These are phyloP conservation scores for Fomitopsis serialis DNA, from an alignment of 768 basidiomycete species.

Conservation along the genomic window DNA sequence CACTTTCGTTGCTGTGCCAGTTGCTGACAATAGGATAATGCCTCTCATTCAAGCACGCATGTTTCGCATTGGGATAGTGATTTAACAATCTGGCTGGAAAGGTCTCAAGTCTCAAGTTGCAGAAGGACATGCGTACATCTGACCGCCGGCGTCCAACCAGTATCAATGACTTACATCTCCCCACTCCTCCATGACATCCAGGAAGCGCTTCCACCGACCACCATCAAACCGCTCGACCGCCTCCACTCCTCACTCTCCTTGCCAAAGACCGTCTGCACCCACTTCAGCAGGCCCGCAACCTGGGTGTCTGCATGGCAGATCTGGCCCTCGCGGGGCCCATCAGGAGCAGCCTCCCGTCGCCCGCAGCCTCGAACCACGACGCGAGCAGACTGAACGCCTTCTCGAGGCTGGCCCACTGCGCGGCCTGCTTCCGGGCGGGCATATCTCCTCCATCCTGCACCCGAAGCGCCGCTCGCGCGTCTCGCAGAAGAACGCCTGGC, in stretches of 20 bases:
- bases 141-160: no score
- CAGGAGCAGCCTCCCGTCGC: slow-evolving; percentile 24
- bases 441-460: slow-evolving; percentile 30
- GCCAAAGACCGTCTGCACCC: no score
- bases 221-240: slow-evolving; percentile 29
- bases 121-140: no score
- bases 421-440: slow-evolving; percentile 1
- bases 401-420: not conserved
- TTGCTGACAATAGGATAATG: no score
- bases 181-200: slow-evolving; percentile 25
- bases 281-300: no score
- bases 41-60: no score
- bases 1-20: no score
- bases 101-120: no score
- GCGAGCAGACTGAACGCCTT: not conserved
- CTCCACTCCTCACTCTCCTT: slow-evolving; percentile 30
- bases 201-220: slow-evolving; percentile 33
- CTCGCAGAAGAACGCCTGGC: slow-evolving; percentile 25
- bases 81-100: no score
- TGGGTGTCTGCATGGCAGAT: slow-evolving; percentile 27
- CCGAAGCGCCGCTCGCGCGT: slow-evolving; percentile 29
- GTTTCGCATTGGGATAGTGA: no score
- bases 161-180: not conserved
- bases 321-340: slow-evolving; percentile 3
- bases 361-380: slow-evolving; percentile 14